Conservation (phyloP, 78 protist species). For the Dictyostelium purpureum region DNA sequence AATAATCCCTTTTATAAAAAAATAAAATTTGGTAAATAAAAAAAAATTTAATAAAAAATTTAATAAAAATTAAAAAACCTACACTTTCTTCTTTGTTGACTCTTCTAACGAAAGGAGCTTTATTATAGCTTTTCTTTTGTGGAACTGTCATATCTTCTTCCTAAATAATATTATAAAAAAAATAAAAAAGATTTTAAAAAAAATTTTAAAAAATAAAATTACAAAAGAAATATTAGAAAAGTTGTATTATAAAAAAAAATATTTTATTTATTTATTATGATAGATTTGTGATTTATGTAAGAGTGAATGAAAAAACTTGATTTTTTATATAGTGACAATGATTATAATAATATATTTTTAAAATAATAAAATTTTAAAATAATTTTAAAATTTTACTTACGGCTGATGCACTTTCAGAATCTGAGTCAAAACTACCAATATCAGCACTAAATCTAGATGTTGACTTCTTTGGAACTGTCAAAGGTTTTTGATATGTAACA, state of each 20-base stretch:
- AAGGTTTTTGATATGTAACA: slow-evolving; percentile 11
- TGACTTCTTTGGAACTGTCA: background rate
- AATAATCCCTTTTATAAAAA: background rate
- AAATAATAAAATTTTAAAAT: too few relatives aligned
- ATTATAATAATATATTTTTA: too few relatives aligned
- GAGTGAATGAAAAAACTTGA: background rate
- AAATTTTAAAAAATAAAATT: background rate
- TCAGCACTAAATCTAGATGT: slow-evolving; percentile 59
- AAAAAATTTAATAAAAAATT: too few relatives aligned
- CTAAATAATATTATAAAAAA: background rate
- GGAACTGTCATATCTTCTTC: slow-evolving; percentile 4
- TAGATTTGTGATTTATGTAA: background rate
- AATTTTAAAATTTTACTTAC: too few relatives aligned
- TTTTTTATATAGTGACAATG: background rate
- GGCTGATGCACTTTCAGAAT: background rate
- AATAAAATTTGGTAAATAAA: background rate
- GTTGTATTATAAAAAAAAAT: background rate
- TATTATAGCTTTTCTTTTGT: slow-evolving; percentile 18
- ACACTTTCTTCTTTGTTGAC: background rate
- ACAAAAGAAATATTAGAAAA: background rate
- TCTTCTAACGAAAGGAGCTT: slow-evolving; percentile 41
- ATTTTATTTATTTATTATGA: background rate
- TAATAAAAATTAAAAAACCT: background rate
- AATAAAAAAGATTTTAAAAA: background rate
- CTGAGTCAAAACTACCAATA: slow-evolving; percentile 10